Evolutionary conservation across 2,329 filamentous ascomycete species (phyloP), one percentile per base, ranked within the genome.

Genomic region (Mollisia scopiformis): DNA sequence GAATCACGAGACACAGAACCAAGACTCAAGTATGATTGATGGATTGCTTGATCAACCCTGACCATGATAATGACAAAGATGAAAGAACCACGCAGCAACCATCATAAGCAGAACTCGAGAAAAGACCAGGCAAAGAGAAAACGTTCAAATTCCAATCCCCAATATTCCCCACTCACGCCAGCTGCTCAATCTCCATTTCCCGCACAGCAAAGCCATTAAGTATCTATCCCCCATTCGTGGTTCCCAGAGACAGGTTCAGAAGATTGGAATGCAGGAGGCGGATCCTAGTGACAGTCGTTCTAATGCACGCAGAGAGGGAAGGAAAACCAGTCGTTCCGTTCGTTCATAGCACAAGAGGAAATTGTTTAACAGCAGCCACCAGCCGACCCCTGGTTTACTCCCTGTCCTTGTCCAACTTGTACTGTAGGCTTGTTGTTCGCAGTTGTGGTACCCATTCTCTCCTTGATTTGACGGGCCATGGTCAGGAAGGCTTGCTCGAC

Each of bases 381-480:
- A 75, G 86, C 91, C 72, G 91, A 91, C 71, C 90, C 90, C 73
- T 88, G 91, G 77, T 96, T 91, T 70, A 99, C 94, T 72, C 93
- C 93, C 79, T 96, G 93, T 75, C 95, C 95, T 76, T 93, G 90
- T 62, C 93, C 92, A 73, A 99, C 95, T 77, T 97, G 93, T 72
- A 99, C 93, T 72, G 92, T 96, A 68, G 94, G 94, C 85, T 98
- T 99, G 87, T 98, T 98, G 83, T 93, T 93, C 69, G 90, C 90
- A 47, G 91, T 90, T 66, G 94, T 95, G 71, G 92, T 97, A 74
- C 95, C 95, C 94, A 99, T 99, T 75, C 95, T 91, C 84, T 98
- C 94, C 87, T 99, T 99, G 83, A 99, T 99, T 81, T 99, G 95
- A 79, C 95, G 90, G 72, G 95, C 95, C 95, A 99, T 99, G 78